These are phyloP conservation scores for Exobasidium cylindrosporum DNA, from an alignment of 1,284 basidiomycete species.

Conservation along the genomic window DNA sequence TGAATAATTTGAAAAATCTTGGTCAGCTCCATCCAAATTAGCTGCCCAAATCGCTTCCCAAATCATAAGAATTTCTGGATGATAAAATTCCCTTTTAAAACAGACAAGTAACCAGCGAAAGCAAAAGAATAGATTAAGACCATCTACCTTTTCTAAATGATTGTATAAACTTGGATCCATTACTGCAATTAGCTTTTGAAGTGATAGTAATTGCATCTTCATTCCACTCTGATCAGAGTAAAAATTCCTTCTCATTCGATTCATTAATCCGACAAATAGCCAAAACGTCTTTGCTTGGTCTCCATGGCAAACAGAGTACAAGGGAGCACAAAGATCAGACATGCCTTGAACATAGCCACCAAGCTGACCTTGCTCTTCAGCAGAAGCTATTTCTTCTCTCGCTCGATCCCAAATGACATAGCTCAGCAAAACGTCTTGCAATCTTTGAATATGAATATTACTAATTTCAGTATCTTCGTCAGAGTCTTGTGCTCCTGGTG, in stretches of 20 bases:
- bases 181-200: conserved; percentile 83
- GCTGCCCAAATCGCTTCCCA: conserved; percentile 68
- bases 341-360: conserved; percentile 82
- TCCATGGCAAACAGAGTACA: conserved; percentile 85
- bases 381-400: background rate
- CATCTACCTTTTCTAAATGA: conserved; percentile 75
- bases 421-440: conserved; percentile 79
- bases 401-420: conserved; percentile 60
- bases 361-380: conserved; percentile 5
- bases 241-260: conserved; percentile 88
- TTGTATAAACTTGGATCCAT: conserved; percentile 77
- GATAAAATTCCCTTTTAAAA: conserved; percentile 75
- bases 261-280: conserved; percentile 93
- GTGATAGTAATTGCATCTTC: conserved; percentile 82
- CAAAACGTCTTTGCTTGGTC: conserved; percentile 90
- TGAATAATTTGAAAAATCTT: conserved; percentile 10
- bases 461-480: conserved; percentile 63
- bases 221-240: conserved; percentile 94
- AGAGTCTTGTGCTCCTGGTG: background rate
- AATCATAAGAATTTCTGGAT: conserved; percentile 78
- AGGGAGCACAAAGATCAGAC: conserved; percentile 90
- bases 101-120: conserved; percentile 68
- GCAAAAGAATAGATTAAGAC: conserved; percentile 94
- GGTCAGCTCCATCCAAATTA: conserved; percentile 13
- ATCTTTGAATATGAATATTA: conserved; percentile 67